Base-by-base conservation (phyloP, 192 early-diverging fungal genomes). In the Chytriomyces sp. region DNA sequence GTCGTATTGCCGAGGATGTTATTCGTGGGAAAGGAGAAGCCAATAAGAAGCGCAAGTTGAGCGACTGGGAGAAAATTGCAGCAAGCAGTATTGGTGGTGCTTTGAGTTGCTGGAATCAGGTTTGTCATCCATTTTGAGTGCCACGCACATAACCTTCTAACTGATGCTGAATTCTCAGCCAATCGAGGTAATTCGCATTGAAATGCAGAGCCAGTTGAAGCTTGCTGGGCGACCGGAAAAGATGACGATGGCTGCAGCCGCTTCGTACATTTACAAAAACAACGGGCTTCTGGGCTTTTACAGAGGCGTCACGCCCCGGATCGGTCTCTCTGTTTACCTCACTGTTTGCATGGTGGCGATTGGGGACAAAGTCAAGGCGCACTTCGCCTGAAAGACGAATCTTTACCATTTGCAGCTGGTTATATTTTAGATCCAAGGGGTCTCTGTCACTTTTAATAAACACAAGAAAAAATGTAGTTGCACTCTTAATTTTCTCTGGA, bases 191-290 rank as follows among this genome's bases (percentile, higher is more conserved):
- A 98, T 99, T 62, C 92, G 96, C 65, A 93, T 99, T 12, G 94
- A 99, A 69, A 99, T 99, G 96, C 96, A 99, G 84, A 91, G 89
- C 57, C 94, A 96, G 80, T 84, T 94, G 41, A 94, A 96, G 84
- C 82, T 87, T 3, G 89, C 78, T 7, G 92, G 91, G 40, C 87
- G 96, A 37, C 96, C 96, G 10, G 89, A 91, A 63, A 96, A 98
- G 71, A 86, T 98, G 89, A 93, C 92, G 56, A 93, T 99, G 60
- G 81, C 82, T 32, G 82, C 85, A 52, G 89, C 91, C 31, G n/a
- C 94, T 31, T 86, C 89, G 72, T 97, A 88, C 80, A 96, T 99
- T 75, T 96, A 94, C 85, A 73, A 91, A 76, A 90, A 93, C 40
- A 96, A 91, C 71, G 96, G 96, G 8, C 44, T 95, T 52, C 81